Evolutionary conservation across 139 green algal species (phyloP).

Genomic region (Tetraselmis chui): DNA sequence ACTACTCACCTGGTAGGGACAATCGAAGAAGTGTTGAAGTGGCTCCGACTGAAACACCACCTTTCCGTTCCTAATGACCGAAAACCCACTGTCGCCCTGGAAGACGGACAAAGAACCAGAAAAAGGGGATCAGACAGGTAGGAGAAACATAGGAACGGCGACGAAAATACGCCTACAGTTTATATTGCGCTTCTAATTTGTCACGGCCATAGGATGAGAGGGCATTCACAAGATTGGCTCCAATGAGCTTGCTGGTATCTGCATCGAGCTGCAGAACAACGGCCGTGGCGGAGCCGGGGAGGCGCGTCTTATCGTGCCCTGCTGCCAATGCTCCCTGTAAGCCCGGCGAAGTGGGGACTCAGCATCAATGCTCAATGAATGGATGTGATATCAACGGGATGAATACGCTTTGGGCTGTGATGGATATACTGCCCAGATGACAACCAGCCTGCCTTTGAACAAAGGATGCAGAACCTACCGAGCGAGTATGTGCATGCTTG

Average conservation of each 20-base stretch:
- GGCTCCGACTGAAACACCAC: conserved; percentile 32
- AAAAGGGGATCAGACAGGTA: too few species aligned
- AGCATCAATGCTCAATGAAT: conserved; percentile 1
- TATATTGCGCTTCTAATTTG: conserved; percentile 1
- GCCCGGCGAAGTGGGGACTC: not conserved
- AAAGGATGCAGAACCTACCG: too few species aligned
- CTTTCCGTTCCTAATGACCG: conserved; percentile 53
- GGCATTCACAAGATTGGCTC: conserved; percentile 49
- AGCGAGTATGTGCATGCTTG: not conserved
- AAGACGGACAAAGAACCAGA: not conserved
- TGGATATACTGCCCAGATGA: too few species aligned
- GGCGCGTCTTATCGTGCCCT: conserved; percentile 50
- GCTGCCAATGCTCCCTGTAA: conserved; percentile 40
- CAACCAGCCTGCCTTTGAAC: too few species aligned
- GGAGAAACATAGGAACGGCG: not conserved
- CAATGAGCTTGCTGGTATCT: conserved; percentile 23
- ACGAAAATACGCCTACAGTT: not conserved
- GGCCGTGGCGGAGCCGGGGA: conserved; percentile 61
- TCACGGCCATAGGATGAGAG: not conserved
- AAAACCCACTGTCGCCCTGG: conserved; percentile 79
- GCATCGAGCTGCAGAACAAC: conserved; percentile 56
- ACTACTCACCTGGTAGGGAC: conserved; percentile 45
- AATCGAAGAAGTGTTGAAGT: conserved; percentile 74
- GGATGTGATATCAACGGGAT: too few species aligned
- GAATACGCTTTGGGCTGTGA: too few species aligned